Percentiles rank a stretch among this genome's conserved stretches.
Conservation (phyloP, 345 rosid species). For the Combretum micranthum region DNA sequence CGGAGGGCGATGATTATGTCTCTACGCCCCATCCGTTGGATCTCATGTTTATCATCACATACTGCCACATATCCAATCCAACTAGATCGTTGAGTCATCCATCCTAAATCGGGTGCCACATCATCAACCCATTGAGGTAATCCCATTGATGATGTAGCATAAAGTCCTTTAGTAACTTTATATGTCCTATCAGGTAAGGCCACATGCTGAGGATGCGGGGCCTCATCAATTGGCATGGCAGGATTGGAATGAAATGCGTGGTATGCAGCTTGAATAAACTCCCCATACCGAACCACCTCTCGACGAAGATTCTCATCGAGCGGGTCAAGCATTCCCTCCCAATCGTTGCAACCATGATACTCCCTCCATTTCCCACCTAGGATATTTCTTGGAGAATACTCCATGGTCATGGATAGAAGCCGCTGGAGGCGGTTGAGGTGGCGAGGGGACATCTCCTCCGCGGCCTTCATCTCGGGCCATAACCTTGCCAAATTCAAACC, state of each 20-base stretch:
- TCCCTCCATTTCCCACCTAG: slow-evolving; percentile 78
- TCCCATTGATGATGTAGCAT: slow-evolving; percentile 82
- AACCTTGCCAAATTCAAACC: slow-evolving; percentile 51
- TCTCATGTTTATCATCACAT: slow-evolving; percentile 67
- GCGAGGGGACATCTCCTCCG: slow-evolving; percentile 88
- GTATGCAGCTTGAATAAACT: slow-evolving; percentile 46
- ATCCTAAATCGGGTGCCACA: slow-evolving; percentile 70
- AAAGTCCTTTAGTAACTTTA: slow-evolving; percentile 67
- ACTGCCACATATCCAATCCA: slow-evolving; percentile 96
- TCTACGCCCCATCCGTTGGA: slow-evolving; percentile 92
- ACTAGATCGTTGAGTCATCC: slow-evolving; percentile 96
- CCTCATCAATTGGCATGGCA: slow-evolving; percentile 45
- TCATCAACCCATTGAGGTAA: slow-evolving; percentile 84
- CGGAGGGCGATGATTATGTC: slow-evolving; percentile 89
- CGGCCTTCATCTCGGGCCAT: slow-evolving; percentile 82
- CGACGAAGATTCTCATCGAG: slow-evolving; percentile 59
- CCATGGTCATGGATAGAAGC: slow-evolving; percentile 55
- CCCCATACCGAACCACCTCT: slow-evolving; percentile 53
- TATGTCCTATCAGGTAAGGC: slow-evolving; percentile 61
- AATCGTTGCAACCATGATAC: slow-evolving; percentile 42
- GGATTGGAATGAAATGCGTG: slow-evolving; percentile 74
- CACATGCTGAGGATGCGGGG: slow-evolving; percentile 50
- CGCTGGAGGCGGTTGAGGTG: slow-evolving; percentile 62
- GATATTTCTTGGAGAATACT: slow-evolving; percentile 76
- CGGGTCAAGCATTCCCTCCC: slow-evolving; percentile 53